These are phyloP conservation scores for Pestalotiopsis sp. DNA, from an alignment of 2,329 filamentous ascomycete species.

Conservation along the genomic window DNA sequence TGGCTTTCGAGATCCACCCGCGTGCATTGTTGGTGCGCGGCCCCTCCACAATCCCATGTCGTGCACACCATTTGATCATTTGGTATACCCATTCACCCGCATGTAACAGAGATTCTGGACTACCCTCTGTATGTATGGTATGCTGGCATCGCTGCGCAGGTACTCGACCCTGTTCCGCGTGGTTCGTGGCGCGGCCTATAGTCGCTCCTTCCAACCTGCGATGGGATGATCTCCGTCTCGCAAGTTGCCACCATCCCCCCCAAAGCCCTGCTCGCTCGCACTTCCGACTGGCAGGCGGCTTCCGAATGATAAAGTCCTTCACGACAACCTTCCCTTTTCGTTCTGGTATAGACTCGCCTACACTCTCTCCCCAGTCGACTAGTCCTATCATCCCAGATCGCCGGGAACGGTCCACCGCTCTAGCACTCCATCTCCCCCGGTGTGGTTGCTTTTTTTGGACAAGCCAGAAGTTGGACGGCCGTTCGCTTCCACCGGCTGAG, in stretches of 20 bases:
- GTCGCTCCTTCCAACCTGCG: neutral
- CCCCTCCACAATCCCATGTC: neutral
- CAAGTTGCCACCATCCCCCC: neutral
- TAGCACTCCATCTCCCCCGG: neutral
- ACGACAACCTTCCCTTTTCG: slow-evolving; percentile 4
- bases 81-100: neutral
- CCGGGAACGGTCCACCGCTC: neutral
- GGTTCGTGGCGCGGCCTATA: neutral
- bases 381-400: slow-evolving; percentile 4
- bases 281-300: neutral
- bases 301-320: neutral
- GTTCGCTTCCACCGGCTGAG: neutral
- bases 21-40: neutral
- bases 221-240: neutral
- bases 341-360: slow-evolving; percentile 8
- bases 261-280: neutral
- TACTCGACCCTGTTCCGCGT: neutral
- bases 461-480: neutral
- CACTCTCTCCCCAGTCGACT: neutral
- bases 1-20: neutral
- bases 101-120: neutral
- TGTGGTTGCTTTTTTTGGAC: neutral
- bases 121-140: neutral
- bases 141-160: neutral
- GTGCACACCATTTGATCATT: neutral